Percentiles rank a stretch among this genome's conserved stretches.
Evolutionary conservation across 2,329 filamentous ascomycete genomes (phyloP).

Genomic region (Botrytis squamosa): DNA sequence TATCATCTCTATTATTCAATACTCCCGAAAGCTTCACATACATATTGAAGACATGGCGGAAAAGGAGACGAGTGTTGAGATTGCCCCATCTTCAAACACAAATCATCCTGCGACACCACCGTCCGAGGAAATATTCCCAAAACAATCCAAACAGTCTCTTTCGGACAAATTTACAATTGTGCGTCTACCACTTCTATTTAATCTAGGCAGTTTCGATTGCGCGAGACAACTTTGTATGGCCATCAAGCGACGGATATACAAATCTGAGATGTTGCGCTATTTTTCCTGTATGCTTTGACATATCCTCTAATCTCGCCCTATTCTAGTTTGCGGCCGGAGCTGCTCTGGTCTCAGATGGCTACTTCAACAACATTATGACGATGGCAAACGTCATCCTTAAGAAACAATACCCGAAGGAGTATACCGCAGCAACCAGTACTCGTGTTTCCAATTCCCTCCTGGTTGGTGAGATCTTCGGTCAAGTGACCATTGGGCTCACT

Average conservation of each 20-base stretch:
- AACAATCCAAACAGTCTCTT: constrained; percentile 30
- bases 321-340: constrained; percentile 35
- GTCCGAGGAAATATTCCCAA: constrained; percentile 24
- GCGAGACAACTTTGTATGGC: neutral
- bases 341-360: constrained; percentile 40
- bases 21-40: neutral
- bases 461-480: constrained; percentile 45
- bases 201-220: neutral
- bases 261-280: neutral
- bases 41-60: neutral
- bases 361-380: constrained; percentile 41
- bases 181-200: neutral
- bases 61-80: neutral
- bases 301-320: neutral
- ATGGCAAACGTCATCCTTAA: constrained; percentile 40
- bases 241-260: neutral
- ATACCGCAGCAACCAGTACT: constrained; percentile 39
- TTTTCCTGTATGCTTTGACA: neutral
- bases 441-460: constrained; percentile 44
- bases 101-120: neutral
- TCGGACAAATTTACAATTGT: constrained; percentile 38
- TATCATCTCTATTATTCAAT: neutral
- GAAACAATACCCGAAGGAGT: constrained; percentile 32
- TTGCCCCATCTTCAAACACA: neutral
- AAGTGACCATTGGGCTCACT: constrained; percentile 44